phyloP scores from a whole-genome alignment of 768 basidiomycete species.

The Mycena albidolilacea region DNA sequence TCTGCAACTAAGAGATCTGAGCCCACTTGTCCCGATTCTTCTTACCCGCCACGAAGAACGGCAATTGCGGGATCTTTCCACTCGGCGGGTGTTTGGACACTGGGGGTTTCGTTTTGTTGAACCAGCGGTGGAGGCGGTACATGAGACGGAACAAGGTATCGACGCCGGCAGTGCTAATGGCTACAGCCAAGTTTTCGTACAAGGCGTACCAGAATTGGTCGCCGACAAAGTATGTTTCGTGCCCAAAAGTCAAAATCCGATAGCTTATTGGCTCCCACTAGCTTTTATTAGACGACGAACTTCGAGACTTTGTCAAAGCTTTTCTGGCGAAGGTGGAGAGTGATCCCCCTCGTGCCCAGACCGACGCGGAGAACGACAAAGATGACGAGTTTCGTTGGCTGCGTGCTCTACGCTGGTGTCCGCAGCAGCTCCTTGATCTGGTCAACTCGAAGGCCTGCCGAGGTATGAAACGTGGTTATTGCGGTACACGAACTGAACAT shows the following conservation, averaged over 20 bases:
- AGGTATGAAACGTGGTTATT: slow-evolving; percentile 64
- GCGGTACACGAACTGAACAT: slow-evolving; percentile 15
- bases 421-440: slow-evolving; percentile 85
- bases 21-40: slow-evolving; percentile 72
- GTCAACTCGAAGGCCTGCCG: slow-evolving; percentile 97
- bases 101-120: slow-evolving; percentile 81
- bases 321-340: slow-evolving; percentile 75
- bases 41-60: slow-evolving; percentile 77
- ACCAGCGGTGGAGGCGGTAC: slow-evolving; percentile 43
- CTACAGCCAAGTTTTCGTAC: slow-evolving; percentile 78
- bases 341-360: slow-evolving; percentile 51
- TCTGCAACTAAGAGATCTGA: slow-evolving; percentile 53
- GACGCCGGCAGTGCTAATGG: slow-evolving; percentile 50
- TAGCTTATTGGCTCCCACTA: slow-evolving; percentile 45
- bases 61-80: slow-evolving; percentile 57
- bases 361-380: slow-evolving; percentile 38
- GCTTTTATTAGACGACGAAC: slow-evolving; percentile 78
- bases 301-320: slow-evolving; percentile 82
- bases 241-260: slow-evolving; percentile 21
- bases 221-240: slow-evolving; percentile 69
- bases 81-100: slow-evolving; percentile 65
- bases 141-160: slow-evolving; percentile 43
- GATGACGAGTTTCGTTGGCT: slow-evolving; percentile 69
- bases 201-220: slow-evolving; percentile 77
- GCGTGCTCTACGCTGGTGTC: slow-evolving; percentile 84